Conservation (phyloP, 495 filamentous ascomycete species). For the Thozetella sp. region DNA sequence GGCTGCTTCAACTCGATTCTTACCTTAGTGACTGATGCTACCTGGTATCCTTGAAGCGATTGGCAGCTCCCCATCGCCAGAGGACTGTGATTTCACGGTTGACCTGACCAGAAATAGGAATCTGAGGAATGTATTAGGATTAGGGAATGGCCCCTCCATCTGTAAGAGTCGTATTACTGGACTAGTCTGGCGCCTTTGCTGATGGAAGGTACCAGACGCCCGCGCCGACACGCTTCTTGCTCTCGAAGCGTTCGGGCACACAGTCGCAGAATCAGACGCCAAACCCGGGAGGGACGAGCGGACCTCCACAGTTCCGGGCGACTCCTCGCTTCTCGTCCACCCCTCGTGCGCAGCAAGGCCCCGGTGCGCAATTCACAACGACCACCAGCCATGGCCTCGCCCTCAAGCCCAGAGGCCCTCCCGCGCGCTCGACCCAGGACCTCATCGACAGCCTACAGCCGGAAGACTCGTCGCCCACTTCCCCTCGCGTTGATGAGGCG, state of each 20-base stretch:
- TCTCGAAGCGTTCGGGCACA: conserved; percentile 28
- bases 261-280: conserved; percentile 32
- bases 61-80: no score
- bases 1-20: no score
- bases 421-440: conserved; percentile 22
- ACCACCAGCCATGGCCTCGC: conserved; percentile 8
- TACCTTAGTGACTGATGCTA: no score
- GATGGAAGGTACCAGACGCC: conserved; percentile 31
- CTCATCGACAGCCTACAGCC: conserved; percentile 21
- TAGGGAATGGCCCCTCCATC: background rate
- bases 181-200: background rate
- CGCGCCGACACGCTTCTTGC: conserved; percentile 39
- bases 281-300: conserved; percentile 18
- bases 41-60: no score
- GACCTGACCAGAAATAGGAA: no score
- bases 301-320: conserved; percentile 34
- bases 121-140: background rate
- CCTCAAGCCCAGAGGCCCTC: conserved; percentile 15
- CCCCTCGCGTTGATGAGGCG: conserved; percentile 7
- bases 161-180: no score
- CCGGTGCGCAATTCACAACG: conserved; percentile 10
- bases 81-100: no score
- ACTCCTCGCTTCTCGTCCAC: conserved; percentile 40
- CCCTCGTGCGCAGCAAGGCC: conserved; percentile 20
- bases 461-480: conserved; percentile 14